Percentiles rank a stretch among this genome's conserved stretches.
Conservation (phyloP, 2,329 filamentous ascomycete genomes). For the Venturia oleaginea region DNA sequence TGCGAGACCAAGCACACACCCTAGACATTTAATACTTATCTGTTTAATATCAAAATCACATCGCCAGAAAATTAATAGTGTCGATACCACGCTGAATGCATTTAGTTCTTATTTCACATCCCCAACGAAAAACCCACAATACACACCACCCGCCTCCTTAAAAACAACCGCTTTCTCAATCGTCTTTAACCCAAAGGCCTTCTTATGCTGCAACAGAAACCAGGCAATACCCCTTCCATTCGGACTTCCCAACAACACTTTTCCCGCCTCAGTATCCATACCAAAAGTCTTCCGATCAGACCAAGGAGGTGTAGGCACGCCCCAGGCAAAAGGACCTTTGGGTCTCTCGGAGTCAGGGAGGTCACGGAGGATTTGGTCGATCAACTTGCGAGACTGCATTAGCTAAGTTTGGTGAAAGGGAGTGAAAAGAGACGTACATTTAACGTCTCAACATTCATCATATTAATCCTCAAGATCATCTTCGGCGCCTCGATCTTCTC, state of each 20-base stretch:
- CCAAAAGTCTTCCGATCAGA: background rate
- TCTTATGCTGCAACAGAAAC: constrained; percentile 15
- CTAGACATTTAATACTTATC: too few relatives aligned
- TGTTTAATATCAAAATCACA: background rate
- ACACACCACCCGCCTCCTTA: background rate
- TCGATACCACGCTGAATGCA: too few relatives aligned
- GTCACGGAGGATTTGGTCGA: background rate
- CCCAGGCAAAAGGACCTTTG: background rate
- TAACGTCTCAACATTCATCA: background rate
- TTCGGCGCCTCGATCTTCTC: background rate
- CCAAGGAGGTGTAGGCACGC: background rate
- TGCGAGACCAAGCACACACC: too few relatives aligned
- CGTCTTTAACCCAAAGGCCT: constrained; percentile 10
- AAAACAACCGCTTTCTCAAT: background rate
- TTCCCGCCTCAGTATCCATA: background rate
- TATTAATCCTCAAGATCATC: background rate
- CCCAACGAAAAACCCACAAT: background rate
- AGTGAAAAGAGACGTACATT: background rate
- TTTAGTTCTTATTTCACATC: background rate
- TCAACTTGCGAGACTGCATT: background rate
- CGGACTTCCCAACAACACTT: constrained; percentile 14
- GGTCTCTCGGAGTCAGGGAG: background rate
- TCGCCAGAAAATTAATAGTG: too few relatives aligned
- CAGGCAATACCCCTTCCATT: constrained; percentile 15
- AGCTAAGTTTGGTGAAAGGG: background rate